Evolutionary conservation across 805 yeast genomes (phyloP).

Genomic region (Ogataea methylovora): DNA sequence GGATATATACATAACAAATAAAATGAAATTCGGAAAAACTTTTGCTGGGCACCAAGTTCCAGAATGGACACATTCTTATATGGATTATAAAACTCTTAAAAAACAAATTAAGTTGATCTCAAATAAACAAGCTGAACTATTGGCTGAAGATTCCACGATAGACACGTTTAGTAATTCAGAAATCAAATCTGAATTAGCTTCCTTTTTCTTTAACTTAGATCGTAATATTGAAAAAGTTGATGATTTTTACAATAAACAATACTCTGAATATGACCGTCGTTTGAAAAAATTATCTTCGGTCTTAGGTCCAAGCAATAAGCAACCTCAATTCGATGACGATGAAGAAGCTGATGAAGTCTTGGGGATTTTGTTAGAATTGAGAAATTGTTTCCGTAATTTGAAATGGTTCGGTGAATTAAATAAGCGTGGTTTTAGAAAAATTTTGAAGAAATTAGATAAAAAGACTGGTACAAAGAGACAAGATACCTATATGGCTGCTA

Average conservation of each 20-base stretch:
- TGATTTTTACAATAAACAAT: constrained; percentile 67
- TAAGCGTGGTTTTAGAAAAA: constrained; percentile 82
- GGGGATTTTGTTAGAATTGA: constrained; percentile 64
- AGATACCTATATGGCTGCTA: constrained; percentile 49
- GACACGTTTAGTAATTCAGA: constrained; percentile 33
- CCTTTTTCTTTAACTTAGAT: constrained; percentile 73
- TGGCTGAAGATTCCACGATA: constrained; percentile 13
- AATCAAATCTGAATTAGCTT: constrained; percentile 43
- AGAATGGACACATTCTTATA: constrained; percentile 79
- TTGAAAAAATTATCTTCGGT: constrained; percentile 40
- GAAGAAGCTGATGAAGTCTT: constrained; percentile 59
- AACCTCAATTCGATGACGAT: constrained; percentile 25
- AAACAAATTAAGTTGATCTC: constrained; percentile 66
- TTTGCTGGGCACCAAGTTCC: constrained; percentile 83
- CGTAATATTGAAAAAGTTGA: constrained; percentile 78
- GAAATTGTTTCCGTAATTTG: constrained; percentile 70
- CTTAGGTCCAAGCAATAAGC: constrained; percentile 14
- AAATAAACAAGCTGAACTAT: constrained; percentile 29
- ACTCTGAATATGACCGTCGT: constrained; percentile 66
- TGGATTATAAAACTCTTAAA: constrained; percentile 82
- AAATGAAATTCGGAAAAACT: constrained; percentile 85
- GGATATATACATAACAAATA: not conserved
- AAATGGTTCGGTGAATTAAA: constrained; percentile 94
- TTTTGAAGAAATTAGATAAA: constrained; percentile 85
- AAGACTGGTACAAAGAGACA: constrained; percentile 59